Evolutionary conservation across 805 yeast species (phyloP), one percentile per base, ranked within the genome.

Genomic region (Nakazawaea wickerhamii): DNA sequence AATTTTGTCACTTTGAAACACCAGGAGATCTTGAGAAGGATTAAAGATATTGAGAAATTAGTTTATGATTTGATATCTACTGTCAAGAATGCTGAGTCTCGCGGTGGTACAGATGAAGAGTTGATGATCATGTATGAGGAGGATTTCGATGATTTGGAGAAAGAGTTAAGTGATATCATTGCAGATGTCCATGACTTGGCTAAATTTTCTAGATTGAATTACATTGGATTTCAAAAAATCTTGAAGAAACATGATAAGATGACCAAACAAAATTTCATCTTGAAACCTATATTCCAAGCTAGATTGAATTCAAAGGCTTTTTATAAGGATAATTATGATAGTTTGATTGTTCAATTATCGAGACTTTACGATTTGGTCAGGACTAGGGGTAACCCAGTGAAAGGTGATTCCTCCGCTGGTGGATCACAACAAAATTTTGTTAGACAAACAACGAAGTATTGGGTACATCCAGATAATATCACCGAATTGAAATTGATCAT

Each of bases 391-490:
- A 85, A 88, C 58, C 98, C 99, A 11, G 44, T 41, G 14, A 41
- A 36, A 23, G 44, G 44, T 20, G 99, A 93, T 65, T 81, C 96
- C 4, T 61, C 97, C 4, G 97, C 99, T n/a, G 99, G 99, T 57
- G 99, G 99, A 34, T 75, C 84, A 33, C 97, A 90, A 71, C 99
- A 93, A 64, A 93, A 93, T 68, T 93, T 93, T 57, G 98, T 93
- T 36, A 84, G 99, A 65, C 99, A 93, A 66, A 93, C 99, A 17
- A 93, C 99, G 6, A 93, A 93, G 60, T 93, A 93, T 66, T 93
- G 99, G 99, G 98, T 93, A 25, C 99, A 93, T 58, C 96, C 97
- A 2, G 98, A 93, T 64, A 91, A 93, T 62, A 89, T 93, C 60
- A 93, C 98, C 13, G 98, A 93, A 68, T 75, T 93, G 62, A 93